A percentile compares a stretch with the other conserved stretches of the same genome.
Conservation (phyloP, 2,329 filamentous ascomycete species). For the Colletotrichum sp. region DNA sequence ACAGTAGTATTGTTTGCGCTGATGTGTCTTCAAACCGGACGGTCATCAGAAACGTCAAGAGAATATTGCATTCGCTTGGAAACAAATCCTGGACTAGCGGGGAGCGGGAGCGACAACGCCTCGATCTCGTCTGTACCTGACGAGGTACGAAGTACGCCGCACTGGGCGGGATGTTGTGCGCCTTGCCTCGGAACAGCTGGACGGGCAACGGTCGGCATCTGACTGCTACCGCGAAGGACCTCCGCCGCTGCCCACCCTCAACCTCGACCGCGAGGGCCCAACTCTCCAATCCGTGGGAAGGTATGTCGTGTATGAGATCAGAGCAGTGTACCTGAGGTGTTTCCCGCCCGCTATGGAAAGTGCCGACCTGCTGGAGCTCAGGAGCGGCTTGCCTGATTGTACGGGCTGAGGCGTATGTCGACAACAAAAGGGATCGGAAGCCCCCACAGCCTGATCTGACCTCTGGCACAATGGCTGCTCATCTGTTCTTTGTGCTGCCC, state of each 20-base stretch:
- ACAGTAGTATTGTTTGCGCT: constrained; percentile 18
- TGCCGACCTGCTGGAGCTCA: not conserved
- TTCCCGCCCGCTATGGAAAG: not conserved
- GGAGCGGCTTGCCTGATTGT: not conserved
- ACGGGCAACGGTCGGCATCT: constrained; percentile 10
- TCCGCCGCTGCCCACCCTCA: not conserved
- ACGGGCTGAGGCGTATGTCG: not conserved
- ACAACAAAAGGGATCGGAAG: not conserved
- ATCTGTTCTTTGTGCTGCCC: not conserved
- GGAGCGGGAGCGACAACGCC: not conserved
- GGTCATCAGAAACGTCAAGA: constrained; percentile 15
- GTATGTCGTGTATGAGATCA: not conserved
- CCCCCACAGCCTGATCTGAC: not conserved
- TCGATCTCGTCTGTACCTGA: constrained; percentile 8
- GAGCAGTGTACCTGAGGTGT: not conserved
- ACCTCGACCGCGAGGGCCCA: not conserved
- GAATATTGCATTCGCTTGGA: not conserved
- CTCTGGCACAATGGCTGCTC: not conserved
- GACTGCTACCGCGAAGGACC: not conserved
- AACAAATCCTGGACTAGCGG: not conserved
- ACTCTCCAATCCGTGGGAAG: not conserved
- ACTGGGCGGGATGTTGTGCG: not conserved
- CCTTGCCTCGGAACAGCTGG: constrained; percentile 9
- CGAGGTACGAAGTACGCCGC: not conserved
- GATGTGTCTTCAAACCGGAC: constrained; percentile 19